A percentile compares a stretch with the other conserved stretches of the same genome.
Conservation (phyloP, 2,329 filamentous ascomycete species). For the Epichloe festucae region DNA sequence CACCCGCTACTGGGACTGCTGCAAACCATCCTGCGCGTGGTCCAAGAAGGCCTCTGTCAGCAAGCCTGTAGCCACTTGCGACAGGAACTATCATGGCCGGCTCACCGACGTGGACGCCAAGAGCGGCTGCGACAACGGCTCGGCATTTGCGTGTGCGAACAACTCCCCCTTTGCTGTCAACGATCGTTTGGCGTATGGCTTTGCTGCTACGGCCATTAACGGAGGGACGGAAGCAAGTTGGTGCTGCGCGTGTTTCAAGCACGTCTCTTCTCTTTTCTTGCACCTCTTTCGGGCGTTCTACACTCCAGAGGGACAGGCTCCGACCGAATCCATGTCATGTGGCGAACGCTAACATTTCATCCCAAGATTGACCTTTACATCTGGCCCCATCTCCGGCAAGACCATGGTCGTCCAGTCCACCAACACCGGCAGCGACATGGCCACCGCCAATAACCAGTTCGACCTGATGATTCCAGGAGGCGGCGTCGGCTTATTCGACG, state of each 20-base stretch:
- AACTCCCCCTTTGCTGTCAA: slow-evolving; percentile 51
- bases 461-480: slow-evolving; percentile 44
- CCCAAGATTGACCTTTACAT: slow-evolving; percentile 33
- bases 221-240: slow-evolving; percentile 44
- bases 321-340: too few species aligned
- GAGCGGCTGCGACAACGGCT: slow-evolving; percentile 44
- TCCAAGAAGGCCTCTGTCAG: slow-evolving; percentile 39
- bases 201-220: slow-evolving; percentile 44
- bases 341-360: neutral
- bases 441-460: neutral
- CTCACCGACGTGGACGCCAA: slow-evolving; percentile 34
- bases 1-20: slow-evolving; percentile 50
- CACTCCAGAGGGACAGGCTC: too few species aligned
- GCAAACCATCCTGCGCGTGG: slow-evolving; percentile 57
- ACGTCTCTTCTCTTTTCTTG: slow-evolving; percentile 7
- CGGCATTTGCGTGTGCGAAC: slow-evolving; percentile 47
- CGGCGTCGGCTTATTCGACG: slow-evolving; percentile 41
- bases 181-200: slow-evolving; percentile 47
- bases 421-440: slow-evolving; percentile 35
- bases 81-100: slow-evolving; percentile 36
- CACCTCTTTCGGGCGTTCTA: neutral
- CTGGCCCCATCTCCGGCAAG: slow-evolving; percentile 41
- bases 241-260: slow-evolving; percentile 55
- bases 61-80: slow-evolving; percentile 38
- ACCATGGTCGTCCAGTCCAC: slow-evolving; percentile 52